Conservation (phyloP, 2,329 filamentous ascomycete genomes). For the Epichloe sp. region DNA sequence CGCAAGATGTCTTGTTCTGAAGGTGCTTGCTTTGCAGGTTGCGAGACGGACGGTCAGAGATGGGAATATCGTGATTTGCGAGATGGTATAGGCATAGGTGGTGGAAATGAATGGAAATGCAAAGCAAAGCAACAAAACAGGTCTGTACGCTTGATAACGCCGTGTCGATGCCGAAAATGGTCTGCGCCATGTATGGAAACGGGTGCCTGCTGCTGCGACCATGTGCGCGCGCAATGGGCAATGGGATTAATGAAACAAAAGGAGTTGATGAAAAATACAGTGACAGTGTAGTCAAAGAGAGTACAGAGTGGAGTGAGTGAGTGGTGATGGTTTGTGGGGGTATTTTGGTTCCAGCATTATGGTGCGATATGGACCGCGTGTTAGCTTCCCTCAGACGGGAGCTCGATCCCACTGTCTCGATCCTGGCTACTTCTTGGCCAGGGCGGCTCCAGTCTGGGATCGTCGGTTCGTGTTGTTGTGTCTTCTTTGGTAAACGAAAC, state of each 20-base stretch:
- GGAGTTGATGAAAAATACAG: neutral
- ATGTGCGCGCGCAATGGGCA: neutral
- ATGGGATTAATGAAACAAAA: neutral
- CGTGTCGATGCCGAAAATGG: neutral
- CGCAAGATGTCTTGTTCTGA: too few relatives aligned
- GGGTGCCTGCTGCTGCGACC: conserved; percentile 1
- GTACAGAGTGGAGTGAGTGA: neutral
- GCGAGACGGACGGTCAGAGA: too few relatives aligned
- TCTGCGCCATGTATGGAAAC: neutral
- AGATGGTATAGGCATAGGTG: neutral
- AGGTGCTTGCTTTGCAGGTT: too few relatives aligned
- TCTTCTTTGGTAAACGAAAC: conserved; percentile 10
- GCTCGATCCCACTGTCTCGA: conserved; percentile 39
- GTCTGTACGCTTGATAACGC: neutral
- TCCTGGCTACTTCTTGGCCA: conserved; percentile 31
- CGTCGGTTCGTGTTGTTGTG: conserved; percentile 12
- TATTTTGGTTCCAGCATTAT: neutral
- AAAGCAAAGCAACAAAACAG: neutral
- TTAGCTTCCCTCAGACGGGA: conserved; percentile 27
- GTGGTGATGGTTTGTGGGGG: neutral
- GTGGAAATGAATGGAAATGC: neutral
- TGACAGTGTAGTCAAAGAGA: neutral
- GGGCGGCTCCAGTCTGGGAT: conserved; percentile 12
- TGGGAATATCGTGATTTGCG: too few relatives aligned
- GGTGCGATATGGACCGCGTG: neutral